phyloP scores from a whole-genome alignment of 2,329 filamentous ascomycete genomes.

The Byssoonygena ceratinophila region DNA sequence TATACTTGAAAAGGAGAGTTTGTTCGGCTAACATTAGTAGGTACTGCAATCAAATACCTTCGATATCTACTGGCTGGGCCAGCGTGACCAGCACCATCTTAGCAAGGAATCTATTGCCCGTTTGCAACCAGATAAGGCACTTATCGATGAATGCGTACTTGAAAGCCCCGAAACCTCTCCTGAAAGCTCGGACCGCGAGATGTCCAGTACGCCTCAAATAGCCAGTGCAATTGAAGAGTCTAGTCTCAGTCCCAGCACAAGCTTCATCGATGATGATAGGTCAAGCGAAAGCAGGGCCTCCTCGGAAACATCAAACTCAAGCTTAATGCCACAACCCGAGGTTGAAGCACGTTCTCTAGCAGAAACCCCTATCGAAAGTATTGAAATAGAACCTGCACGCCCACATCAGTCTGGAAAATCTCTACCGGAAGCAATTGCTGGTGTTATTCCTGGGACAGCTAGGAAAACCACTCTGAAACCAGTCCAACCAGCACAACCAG shows the following conservation, averaged over 20 bases:
- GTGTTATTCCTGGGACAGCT: background rate
- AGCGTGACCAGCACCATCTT: conserved; percentile 15
- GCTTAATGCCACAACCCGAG: no score
- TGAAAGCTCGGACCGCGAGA: background rate
- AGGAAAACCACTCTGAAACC: background rate
- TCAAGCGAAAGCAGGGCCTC: background rate
- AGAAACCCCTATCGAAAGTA: background rate
- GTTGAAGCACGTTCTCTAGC: background rate
- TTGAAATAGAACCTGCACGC: background rate
- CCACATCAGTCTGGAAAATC: background rate
- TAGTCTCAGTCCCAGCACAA: background rate
- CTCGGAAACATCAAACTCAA: background rate
- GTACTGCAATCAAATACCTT: conserved; percentile 21
- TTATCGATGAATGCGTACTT: conserved; percentile 7
- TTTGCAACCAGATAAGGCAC: conserved; percentile 15
- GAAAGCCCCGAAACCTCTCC: conserved; percentile 10
- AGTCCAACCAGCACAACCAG: background rate
- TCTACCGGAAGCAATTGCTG: background rate
- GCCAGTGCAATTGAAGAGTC: background rate
- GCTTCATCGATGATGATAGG: background rate
- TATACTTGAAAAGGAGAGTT: background rate
- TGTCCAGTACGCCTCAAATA: background rate
- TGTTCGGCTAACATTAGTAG: conserved; percentile 13
- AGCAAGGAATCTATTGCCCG: conserved; percentile 16
- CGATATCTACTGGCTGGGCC: conserved; percentile 21